Evolutionary conservation across 202 grass and related monocot genomes (phyloP), one percentile per base, ranked within the genome.

Genomic region (Digitaria exilis): DNA sequence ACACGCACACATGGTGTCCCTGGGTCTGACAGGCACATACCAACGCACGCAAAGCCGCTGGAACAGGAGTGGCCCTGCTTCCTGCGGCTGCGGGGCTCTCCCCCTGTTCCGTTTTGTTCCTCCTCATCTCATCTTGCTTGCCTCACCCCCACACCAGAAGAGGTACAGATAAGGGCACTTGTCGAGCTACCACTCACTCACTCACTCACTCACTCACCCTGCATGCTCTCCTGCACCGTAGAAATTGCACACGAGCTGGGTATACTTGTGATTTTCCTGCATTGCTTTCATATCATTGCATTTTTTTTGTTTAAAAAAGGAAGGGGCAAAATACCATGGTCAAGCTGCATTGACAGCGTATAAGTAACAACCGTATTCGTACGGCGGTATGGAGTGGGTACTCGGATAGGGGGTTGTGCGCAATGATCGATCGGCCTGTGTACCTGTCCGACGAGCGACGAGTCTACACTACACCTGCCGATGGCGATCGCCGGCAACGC

Each of bases 41-140:
- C 39, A 85, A 62, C 74, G 52, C 54, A 71, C 74, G 35, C 31
- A 48, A 62, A 37, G 43, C 74, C 74, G 22, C 64, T 50, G 64
- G 64, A 70, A 71, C 74, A 71, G 74, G 41, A 84, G 65, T 82
- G 80, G 69, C 55, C 69, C 69, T 82, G 21, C 73, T n/a, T n/a
- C n/a, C n/a, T n/a, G n/a, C n/a, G n/a, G n/a, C n/a, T 16, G 39
- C 69, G 2, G 16, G 42, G n/a, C n/a, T n/a, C n/a, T n/a, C n/a
- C n/a, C 24, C 37, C 26, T 30, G 17, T 44, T 14, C 62, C 69
- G 61, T 24, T 26, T 72, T 55, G 51, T 22, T 55, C 51, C 50
- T 51, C 48, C 24, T 46, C 78, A 43, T 26, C 64, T 50, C 77
- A 41, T 24, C 62, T 48, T 16, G 5, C 59, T 28, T 2, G 19